Conservation (phyloP, 805 yeast species). For the Pichia phayaonensis region DNA sequence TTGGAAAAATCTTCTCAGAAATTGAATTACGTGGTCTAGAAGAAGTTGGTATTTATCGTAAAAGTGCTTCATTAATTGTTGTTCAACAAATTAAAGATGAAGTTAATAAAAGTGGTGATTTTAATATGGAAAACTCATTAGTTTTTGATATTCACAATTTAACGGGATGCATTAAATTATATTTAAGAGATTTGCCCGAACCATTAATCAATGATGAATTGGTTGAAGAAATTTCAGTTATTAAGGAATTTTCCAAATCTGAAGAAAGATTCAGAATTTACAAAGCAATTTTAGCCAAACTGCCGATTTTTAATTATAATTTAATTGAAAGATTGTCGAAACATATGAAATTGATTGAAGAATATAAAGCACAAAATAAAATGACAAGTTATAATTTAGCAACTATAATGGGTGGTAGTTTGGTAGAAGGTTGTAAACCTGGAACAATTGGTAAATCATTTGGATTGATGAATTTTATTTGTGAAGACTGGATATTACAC, state of each 20-base stretch:
- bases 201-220: slow-evolving; percentile 63
- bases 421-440: slow-evolving; percentile 47
- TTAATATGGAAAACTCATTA: slow-evolving; percentile 35
- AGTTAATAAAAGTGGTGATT: slow-evolving; percentile 40
- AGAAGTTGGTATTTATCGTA: slow-evolving; percentile 85
- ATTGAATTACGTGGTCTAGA: slow-evolving; percentile 84
- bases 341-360: slow-evolving; percentile 65
- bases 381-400: slow-evolving; percentile 90
- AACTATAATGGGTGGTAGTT: slow-evolving; percentile 70
- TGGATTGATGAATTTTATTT: slow-evolving; percentile 46
- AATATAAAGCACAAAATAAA: slow-evolving; percentile 59
- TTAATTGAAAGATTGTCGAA: slow-evolving; percentile 57
- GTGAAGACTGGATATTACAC: slow-evolving; percentile 42
- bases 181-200: slow-evolving; percentile 79
- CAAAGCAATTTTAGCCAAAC: slow-evolving; percentile 19
- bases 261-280: slow-evolving; percentile 23
- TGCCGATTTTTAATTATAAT: slow-evolving; percentile 63
- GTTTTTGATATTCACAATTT: slow-evolving; percentile 73
- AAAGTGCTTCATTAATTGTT: slow-evolving; percentile 45
- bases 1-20: slow-evolving; percentile 58
- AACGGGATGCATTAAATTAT: slow-evolving; percentile 82
- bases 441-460: slow-evolving; percentile 40
- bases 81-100: slow-evolving; percentile 35
- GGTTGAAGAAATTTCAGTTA: slow-evolving; percentile 47
- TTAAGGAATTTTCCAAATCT: slow-evolving; percentile 21